phyloP scores from a whole-genome alignment of 2,329 filamentous ascomycete species.

The Fusarium sp. region DNA sequence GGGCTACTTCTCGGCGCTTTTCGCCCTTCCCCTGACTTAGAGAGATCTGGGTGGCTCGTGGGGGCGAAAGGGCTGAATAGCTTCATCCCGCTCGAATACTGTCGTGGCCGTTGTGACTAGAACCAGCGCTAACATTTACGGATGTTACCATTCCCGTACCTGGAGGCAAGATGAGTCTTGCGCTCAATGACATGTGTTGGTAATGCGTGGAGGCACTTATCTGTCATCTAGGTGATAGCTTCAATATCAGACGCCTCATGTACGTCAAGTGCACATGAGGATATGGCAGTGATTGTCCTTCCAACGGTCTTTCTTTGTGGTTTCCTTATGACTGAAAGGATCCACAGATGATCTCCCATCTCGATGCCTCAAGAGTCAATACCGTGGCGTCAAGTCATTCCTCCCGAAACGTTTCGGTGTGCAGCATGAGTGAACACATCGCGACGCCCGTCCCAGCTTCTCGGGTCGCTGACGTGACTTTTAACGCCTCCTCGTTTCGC shows the following conservation, averaged over 20 bases:
- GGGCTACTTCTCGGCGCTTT: background rate
- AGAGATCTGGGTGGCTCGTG: background rate
- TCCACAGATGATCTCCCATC: background rate
- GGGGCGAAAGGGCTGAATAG: background rate
- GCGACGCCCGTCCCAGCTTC: background rate
- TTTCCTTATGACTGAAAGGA: background rate
- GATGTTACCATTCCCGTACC: background rate
- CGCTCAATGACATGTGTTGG: background rate
- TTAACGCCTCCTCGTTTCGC: slow-evolving; percentile 16
- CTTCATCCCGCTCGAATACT: background rate
- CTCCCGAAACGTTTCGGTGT: slow-evolving; percentile 6
- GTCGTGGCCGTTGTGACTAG: background rate
- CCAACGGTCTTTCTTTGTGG: slow-evolving; percentile 11
- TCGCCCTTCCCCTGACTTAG: background rate
- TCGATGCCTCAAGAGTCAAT: background rate
- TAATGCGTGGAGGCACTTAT: background rate
- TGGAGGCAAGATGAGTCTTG: background rate
- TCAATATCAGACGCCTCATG: slow-evolving; percentile 10
- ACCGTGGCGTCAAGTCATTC: slow-evolving; percentile 24
- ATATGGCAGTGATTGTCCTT: background rate
- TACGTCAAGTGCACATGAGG: slow-evolving; percentile 5
- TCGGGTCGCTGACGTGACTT: slow-evolving; percentile 2
- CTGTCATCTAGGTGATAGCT: background rate
- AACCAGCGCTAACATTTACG: background rate
- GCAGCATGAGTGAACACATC: background rate